Evolutionary conservation across 441 rosid species (phyloP).

Genomic region (Rhodomyrtus psidioides): DNA sequence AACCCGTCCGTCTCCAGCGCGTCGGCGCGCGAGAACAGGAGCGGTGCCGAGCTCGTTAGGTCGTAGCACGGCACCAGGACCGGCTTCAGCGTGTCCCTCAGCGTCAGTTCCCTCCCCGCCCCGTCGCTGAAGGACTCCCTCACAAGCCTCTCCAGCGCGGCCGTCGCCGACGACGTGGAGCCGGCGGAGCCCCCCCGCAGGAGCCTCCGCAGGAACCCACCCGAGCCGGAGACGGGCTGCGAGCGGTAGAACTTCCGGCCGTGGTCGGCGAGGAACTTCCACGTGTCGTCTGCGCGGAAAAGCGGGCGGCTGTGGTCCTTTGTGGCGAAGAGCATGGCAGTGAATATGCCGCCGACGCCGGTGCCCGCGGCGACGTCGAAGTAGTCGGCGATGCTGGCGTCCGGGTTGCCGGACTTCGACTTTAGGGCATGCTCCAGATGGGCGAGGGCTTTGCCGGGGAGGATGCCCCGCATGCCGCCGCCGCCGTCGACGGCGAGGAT

Average conservation of each 20-base stretch:
- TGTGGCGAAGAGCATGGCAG: conserved; percentile 79
- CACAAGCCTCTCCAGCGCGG: conserved; percentile 51
- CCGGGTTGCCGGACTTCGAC: conserved; percentile 77
- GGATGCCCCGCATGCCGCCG: conserved; percentile 81
- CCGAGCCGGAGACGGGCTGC: conserved; percentile 11
- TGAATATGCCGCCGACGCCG: conserved; percentile 81
- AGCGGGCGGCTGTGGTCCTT: conserved; percentile 64
- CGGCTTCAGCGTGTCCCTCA: conserved; percentile 86
- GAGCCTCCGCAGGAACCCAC: conserved; percentile 39
- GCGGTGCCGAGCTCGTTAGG: conserved; percentile 75
- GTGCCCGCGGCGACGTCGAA: conserved; percentile 92
- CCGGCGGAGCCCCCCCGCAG: conserved; percentile 28
- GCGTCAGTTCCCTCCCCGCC: conserved; percentile 34
- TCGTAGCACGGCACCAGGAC: conserved; percentile 87
- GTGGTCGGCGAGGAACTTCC: conserved; percentile 68
- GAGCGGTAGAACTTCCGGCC: conserved; percentile 50
- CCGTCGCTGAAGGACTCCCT: conserved; percentile 53
- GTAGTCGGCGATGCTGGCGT: conserved; percentile 78
- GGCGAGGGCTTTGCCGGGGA: conserved; percentile 76
- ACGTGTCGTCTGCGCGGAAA: conserved; percentile 72
- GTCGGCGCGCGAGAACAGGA: conserved; percentile 89
- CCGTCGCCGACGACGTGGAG: conserved; percentile 25
- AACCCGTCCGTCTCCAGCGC: conserved; percentile 80
- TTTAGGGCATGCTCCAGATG: conserved; percentile 66
- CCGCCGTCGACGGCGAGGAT: conserved; percentile 73